Percentiles rank a stretch among this genome's conserved stretches.
Evolutionary conservation across 768 basidiomycete genomes (phyloP).

Genomic region (Mycena galopus): DNA sequence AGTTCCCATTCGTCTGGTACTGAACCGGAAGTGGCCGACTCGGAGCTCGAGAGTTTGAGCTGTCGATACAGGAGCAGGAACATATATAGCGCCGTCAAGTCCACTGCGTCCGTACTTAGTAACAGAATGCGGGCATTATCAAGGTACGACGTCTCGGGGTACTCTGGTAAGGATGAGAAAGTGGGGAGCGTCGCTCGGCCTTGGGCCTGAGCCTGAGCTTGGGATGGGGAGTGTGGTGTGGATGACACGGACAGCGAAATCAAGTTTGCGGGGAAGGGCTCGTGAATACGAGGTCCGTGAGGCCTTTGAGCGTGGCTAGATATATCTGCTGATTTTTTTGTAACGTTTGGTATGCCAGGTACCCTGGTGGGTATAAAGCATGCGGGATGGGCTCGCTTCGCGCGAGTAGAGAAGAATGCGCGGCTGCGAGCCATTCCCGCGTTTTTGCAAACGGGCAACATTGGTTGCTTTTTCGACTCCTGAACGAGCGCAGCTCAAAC

Average conservation of each 20-base stretch:
- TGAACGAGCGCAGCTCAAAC: constrained; percentile 85
- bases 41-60: constrained; percentile 66
- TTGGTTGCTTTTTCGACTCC: constrained; percentile 62
- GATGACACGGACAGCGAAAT: constrained; percentile 45
- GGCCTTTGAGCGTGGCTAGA: constrained; percentile 67
- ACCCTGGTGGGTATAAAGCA: constrained; percentile 56
- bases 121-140: constrained; percentile 78
- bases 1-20: constrained; percentile 68
- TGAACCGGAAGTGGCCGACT: constrained; percentile 44
- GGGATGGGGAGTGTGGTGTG: constrained; percentile 45
- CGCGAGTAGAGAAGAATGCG: constrained; percentile 60
- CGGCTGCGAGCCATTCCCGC: constrained; percentile 73
- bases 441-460: constrained; percentile 59
- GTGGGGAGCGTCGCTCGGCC: constrained; percentile 37
- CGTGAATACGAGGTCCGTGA: constrained; percentile 76
- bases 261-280: constrained; percentile 56
- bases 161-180: constrained; percentile 55
- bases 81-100: constrained; percentile 83
- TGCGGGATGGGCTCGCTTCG: constrained; percentile 57
- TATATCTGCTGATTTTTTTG: constrained; percentile 69
- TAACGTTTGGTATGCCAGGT: constrained; percentile 59
- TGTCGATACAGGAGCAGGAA: constrained; percentile 86
- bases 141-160: constrained; percentile 86
- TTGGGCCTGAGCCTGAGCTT: background rate
- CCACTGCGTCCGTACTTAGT: constrained; percentile 79